Percentiles rank a stretch among this genome's conserved stretches.
phyloP scores from a whole-genome alignment of 257 asterid species.

The Solanum piurae region DNA sequence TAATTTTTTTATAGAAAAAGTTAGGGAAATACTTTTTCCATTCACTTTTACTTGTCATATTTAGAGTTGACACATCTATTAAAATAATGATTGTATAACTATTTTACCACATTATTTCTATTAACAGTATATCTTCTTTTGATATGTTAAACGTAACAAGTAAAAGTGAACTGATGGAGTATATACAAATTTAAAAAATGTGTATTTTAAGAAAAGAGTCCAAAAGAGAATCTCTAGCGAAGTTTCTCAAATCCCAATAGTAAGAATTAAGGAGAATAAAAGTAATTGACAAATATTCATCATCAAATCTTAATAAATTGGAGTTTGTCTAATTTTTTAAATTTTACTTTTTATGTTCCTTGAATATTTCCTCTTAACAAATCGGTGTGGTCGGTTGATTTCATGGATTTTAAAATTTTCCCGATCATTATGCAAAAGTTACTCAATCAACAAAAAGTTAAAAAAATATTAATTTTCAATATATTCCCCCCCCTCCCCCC shows the following conservation, averaged over 20 bases:
- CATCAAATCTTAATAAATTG: background rate
- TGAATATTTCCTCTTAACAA: background rate
- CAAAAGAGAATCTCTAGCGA: background rate
- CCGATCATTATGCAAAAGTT: constrained; percentile 1
- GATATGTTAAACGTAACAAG: background rate
- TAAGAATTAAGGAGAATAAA: background rate
- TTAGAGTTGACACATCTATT: too few species aligned
- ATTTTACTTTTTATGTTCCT: background rate
- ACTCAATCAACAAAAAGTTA: background rate
- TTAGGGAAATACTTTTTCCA: background rate
- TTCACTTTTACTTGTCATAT: too few species aligned
- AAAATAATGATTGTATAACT: too few species aligned
- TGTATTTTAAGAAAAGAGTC: background rate
- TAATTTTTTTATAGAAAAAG: background rate
- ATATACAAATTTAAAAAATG: background rate
- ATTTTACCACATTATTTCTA: background rate
- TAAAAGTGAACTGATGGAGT: background rate
- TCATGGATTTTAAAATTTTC: constrained; percentile 3
- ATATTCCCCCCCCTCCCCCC: background rate
- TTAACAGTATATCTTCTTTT: too few species aligned
- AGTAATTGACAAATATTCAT: background rate
- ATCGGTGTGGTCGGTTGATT: constrained; percentile 7
- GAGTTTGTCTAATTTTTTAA: background rate
- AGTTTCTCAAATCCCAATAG: constrained; percentile 2
- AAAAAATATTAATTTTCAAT: background rate